Evolutionary conservation across 2,329 filamentous ascomycete genomes (phyloP).

Genomic region (Fusarium proliferatum): DNA sequence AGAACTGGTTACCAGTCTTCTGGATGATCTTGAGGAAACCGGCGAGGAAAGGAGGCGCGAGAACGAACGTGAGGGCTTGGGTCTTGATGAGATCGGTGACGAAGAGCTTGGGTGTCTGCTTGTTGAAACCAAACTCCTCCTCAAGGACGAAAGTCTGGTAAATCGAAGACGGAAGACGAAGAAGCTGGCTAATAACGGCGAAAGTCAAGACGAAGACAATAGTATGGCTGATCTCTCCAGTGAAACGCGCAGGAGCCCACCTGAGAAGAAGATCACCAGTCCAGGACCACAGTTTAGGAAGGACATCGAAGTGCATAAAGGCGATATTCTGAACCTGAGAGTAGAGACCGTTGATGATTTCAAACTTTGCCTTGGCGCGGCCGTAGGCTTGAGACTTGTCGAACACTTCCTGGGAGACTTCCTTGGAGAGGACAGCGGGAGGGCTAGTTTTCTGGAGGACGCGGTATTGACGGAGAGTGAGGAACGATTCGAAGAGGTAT

Average conservation of each 20-base stretch:
- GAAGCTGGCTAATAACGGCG: slow-evolving; percentile 80
- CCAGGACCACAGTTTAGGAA: slow-evolving; percentile 89
- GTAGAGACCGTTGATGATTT: slow-evolving; percentile 83
- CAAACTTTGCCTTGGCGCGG: slow-evolving; percentile 92
- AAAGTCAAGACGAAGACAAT: slow-evolving; percentile 92
- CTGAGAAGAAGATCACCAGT: slow-evolving; percentile 79
- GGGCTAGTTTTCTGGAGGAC: slow-evolving; percentile 83
- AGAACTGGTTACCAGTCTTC: slow-evolving; percentile 93
- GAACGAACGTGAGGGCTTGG: slow-evolving; percentile 80
- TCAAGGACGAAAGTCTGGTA: slow-evolving; percentile 97
- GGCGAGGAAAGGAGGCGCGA: slow-evolving; percentile 89
- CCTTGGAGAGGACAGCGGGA: slow-evolving; percentile 87
- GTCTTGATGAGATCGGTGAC: slow-evolving; percentile 91
- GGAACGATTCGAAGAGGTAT: slow-evolving; percentile 88
- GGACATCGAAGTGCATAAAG: slow-evolving; percentile 89
- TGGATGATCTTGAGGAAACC: slow-evolving; percentile 95
- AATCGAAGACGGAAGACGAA: slow-evolving; percentile 83
- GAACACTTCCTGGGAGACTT: slow-evolving; percentile 89
- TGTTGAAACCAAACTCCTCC: slow-evolving; percentile 98
- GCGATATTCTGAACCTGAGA: slow-evolving; percentile 88
- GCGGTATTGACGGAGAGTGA: slow-evolving; percentile 89
- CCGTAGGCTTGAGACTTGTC: slow-evolving; percentile 97
- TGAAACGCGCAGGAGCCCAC: slow-evolving; percentile 81
- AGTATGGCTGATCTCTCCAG: slow-evolving; percentile 92
- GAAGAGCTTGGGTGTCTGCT: slow-evolving; percentile 91